Evolutionary conservation across 495 filamentous ascomycete species (phyloP).

Genomic region (Friedmanniomyces endolithicus): DNA sequence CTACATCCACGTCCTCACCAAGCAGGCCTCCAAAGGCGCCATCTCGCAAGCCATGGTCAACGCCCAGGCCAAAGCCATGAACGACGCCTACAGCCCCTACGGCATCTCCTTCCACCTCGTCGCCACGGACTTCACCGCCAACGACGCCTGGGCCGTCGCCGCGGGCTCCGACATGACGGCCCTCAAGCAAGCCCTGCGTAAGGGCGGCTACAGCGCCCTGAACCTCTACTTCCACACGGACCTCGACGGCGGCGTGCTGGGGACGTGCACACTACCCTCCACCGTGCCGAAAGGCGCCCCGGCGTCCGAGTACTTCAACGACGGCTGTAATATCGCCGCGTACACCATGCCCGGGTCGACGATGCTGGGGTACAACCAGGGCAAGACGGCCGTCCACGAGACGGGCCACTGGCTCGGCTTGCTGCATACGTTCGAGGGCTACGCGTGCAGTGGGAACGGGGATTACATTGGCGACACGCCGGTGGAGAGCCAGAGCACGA

Average conservation of each 20-base stretch:
- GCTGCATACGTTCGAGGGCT: conserved; percentile 54
- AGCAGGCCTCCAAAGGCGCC: conserved; percentile 35
- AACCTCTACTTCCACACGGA: conserved; percentile 54
- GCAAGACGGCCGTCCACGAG: conserved; percentile 51
- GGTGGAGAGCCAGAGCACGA: conserved; percentile 38
- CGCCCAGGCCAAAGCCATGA: conserved; percentile 38
- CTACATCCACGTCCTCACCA: conserved; percentile 54
- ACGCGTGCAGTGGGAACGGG: conserved; percentile 40
- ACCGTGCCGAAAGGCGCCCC: conserved; percentile 21
- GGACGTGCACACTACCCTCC: conserved; percentile 42
- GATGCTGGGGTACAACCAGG: conserved; percentile 42
- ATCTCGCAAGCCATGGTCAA: conserved; percentile 35
- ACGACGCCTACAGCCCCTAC: conserved; percentile 39
- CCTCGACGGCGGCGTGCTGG: conserved; percentile 38
- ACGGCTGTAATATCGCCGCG: conserved; percentile 49
- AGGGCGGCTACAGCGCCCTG: conserved; percentile 47
- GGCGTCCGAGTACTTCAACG: conserved; percentile 34
- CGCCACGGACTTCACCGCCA: conserved; percentile 43
- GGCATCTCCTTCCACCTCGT: conserved; percentile 42
- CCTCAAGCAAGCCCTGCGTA: conserved; percentile 48
- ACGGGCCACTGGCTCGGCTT: conserved; percentile 56
- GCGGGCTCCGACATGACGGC: conserved; percentile 34
- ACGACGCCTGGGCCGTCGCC: conserved; percentile 41
- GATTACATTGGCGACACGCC: conserved; percentile 51
- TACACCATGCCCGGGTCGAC: conserved; percentile 43